A percentile compares a stretch with the other conserved stretches of the same genome.
These are phyloP conservation scores for Elsinoe fawcettii DNA, from an alignment of 2,329 filamentous ascomycete genomes.

Conservation along the genomic window DNA sequence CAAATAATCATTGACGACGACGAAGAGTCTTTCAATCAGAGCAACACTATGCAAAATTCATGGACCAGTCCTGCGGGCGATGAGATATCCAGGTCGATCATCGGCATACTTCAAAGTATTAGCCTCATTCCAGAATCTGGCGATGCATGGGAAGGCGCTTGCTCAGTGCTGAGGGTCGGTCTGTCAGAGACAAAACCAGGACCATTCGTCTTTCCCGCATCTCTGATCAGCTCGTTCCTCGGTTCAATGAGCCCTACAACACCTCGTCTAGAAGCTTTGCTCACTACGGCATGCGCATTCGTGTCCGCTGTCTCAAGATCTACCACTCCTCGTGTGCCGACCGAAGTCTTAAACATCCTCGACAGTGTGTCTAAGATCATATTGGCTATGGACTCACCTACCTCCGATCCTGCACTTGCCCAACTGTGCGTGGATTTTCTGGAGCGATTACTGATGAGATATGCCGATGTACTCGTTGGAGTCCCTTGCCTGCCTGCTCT, in stretches of 20 bases:
- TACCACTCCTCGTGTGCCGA: slow-evolving; percentile 36
- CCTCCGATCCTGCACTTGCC: slow-evolving; percentile 61
- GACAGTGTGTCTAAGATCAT: slow-evolving; percentile 58
- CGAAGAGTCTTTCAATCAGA: slow-evolving; percentile 21
- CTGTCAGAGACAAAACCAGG: slow-evolving; percentile 68
- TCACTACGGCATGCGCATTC: slow-evolving; percentile 65
- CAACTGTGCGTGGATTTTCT: slow-evolving; percentile 68
- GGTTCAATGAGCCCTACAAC: slow-evolving; percentile 48
- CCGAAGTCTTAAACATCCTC: slow-evolving; percentile 47
- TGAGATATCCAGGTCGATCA: slow-evolving; percentile 44
- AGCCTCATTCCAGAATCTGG: slow-evolving; percentile 51
- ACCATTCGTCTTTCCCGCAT: slow-evolving; percentile 66
- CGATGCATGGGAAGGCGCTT: slow-evolving; percentile 65
- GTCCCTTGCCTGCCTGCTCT: slow-evolving; percentile 54
- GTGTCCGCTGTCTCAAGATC: slow-evolving; percentile 37
- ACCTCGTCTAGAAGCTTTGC: slow-evolving; percentile 59
- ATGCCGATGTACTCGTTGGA: slow-evolving; percentile 55
- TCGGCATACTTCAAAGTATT: slow-evolving; percentile 45
- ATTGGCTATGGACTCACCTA: slow-evolving; percentile 53
- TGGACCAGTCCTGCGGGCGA: slow-evolving; percentile 45
- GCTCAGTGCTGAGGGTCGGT: slow-evolving; percentile 62
- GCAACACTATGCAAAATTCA: slow-evolving; percentile 30
- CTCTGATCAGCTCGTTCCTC: slow-evolving; percentile 56
- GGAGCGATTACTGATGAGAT: slow-evolving; percentile 54
- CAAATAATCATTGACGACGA: slow-evolving; percentile 58